Evolutionary conservation across 1,139 yeast genomes (phyloP).

Genomic region (Scheffersomyces illinoinensis): DNA sequence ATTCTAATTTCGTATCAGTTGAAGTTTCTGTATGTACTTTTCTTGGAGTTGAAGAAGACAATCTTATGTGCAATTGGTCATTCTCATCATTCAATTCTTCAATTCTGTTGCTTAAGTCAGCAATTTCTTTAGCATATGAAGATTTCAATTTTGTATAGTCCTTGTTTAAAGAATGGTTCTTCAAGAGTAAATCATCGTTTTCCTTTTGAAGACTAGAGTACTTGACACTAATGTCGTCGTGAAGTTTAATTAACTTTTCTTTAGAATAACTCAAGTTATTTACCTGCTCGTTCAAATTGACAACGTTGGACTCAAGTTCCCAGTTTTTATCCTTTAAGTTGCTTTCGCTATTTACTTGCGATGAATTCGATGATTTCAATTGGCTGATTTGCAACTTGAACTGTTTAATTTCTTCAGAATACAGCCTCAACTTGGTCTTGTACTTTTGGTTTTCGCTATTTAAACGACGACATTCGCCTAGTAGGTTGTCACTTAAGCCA

Average conservation of each 20-base stretch:
- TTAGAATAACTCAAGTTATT: conserved; percentile 24
- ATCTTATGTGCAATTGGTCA: conserved; percentile 50
- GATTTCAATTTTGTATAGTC: conserved; percentile 36
- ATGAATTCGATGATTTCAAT: conserved; percentile 32
- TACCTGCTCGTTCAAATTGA: conserved; percentile 50
- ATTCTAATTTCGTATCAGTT: conserved; percentile 22
- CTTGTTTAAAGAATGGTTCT: conserved; percentile 38
- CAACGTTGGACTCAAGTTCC: conserved; percentile 68
- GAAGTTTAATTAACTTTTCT: conserved; percentile 30
- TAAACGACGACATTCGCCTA: conserved; percentile 76
- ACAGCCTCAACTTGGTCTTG: conserved; percentile 40
- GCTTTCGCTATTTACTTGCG: conserved; percentile 40
- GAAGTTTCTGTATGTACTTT: conserved; percentile 21
- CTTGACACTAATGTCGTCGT: conserved; percentile 34
- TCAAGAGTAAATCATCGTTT: conserved; percentile 49
- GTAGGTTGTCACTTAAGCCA: conserved; percentile 76
- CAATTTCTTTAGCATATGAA: conserved; percentile 39
- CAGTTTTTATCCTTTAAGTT: conserved; percentile 70
- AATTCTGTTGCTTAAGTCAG: conserved; percentile 50
- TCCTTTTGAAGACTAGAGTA: conserved; percentile 38
- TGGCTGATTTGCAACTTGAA: conserved; percentile 39
- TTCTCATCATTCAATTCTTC: conserved; percentile 66
- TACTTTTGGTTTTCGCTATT: conserved; percentile 67
- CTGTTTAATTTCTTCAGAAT: conserved; percentile 41
- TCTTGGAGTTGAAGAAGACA: conserved; percentile 24